These are phyloP conservation scores for Backusella tarrabulga DNA, from an alignment of 192 early-diverging fungal genomes.

Conservation along the genomic window DNA sequence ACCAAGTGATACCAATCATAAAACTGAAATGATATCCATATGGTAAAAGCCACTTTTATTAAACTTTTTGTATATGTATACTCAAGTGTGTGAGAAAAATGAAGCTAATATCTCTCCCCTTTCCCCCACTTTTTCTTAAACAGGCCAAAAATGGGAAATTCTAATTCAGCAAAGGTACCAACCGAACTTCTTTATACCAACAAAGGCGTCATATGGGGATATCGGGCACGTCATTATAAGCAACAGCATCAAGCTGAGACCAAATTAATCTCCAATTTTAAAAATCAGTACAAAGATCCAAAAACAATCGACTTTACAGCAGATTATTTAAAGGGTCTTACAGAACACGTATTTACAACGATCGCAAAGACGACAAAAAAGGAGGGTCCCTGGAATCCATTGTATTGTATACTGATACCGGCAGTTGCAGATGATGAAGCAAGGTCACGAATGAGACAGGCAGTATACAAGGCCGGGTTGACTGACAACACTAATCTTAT, in stretches of 20 bases:
- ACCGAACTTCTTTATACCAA: background rate
- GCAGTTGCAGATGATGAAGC: background rate
- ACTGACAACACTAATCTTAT: background rate
- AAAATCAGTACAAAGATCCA: background rate
- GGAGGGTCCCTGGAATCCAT: background rate
- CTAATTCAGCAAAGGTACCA: background rate
- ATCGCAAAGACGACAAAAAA: background rate
- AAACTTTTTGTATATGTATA: background rate
- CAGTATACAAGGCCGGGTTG: background rate
- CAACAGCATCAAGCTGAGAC: background rate
- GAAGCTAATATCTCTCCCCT: background rate
- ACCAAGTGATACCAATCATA: background rate
- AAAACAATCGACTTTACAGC: background rate
- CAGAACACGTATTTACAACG: background rate
- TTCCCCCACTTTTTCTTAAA: background rate
- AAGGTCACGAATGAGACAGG: background rate
- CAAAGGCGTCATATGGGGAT: background rate
- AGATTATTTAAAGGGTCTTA: background rate
- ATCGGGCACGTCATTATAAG: background rate
- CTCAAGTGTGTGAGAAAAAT: background rate
- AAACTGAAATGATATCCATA: background rate
- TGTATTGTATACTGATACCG: background rate
- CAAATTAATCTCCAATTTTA: background rate
- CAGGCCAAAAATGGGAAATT: conserved; percentile 5
- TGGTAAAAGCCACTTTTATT: background rate